phyloP scores from a whole-genome alignment of 2,329 filamentous ascomycete species.

The Sphaerulina vaccinii region DNA sequence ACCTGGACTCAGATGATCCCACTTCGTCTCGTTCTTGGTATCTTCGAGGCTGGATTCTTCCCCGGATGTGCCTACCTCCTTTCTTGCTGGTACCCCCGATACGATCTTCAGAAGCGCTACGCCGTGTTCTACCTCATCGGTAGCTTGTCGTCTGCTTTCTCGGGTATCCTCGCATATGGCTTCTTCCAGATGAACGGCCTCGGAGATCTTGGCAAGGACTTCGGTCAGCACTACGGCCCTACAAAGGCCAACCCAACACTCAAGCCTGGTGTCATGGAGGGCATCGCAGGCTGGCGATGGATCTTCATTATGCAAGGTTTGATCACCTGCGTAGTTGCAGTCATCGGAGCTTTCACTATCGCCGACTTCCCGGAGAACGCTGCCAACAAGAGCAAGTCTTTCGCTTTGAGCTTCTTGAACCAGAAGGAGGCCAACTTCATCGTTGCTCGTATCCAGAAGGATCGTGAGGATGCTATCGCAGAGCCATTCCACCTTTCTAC shows the following conservation, averaged over 20 bases:
- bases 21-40: conserved; percentile 59
- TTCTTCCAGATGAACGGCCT: conserved; percentile 49
- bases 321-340: conserved; percentile 43
- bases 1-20: conserved; percentile 54
- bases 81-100: conserved; percentile 56
- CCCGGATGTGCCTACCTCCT: conserved; percentile 63
- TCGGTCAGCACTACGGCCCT: conserved; percentile 37
- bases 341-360: conserved; percentile 44
- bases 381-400: conserved; percentile 38
- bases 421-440: conserved; percentile 50
- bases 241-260: conserved; percentile 32
- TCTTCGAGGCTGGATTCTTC: conserved; percentile 61
- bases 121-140: conserved; percentile 53
- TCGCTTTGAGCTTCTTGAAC: conserved; percentile 45
- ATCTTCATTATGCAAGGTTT: conserved; percentile 46
- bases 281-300: conserved; percentile 48
- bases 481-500: conserved; percentile 48
- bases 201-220: conserved; percentile 34
- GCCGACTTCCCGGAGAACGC: conserved; percentile 47
- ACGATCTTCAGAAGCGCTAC: conserved; percentile 41
- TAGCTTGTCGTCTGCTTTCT: conserved; percentile 48
- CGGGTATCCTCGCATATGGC: conserved; percentile 45
- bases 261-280: conserved; percentile 32
- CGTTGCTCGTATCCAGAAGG: conserved; percentile 52
- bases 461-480: conserved; percentile 52